phyloP scores from a whole-genome alignment of 2,329 filamentous ascomycete genomes.

The Aspergillus amoenus region DNA sequence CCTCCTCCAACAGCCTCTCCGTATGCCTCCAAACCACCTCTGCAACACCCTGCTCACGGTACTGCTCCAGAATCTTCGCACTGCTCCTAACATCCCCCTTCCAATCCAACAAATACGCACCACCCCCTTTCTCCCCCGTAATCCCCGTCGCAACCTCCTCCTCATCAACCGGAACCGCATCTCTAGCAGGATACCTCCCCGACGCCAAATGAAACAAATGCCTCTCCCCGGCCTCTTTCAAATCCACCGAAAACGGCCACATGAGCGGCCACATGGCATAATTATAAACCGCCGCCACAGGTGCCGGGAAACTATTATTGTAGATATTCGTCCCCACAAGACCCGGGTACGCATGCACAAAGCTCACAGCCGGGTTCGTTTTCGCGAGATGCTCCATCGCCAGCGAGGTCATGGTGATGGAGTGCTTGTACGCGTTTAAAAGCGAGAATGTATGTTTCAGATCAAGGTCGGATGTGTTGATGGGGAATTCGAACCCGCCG shows the following conservation, averaged over 20 bases:
- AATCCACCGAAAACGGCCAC: conserved; percentile 8
- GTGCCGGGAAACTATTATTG: conserved; percentile 8
- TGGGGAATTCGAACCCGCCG: conserved; percentile 50
- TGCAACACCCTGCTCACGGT: conserved; percentile 8
- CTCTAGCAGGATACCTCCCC: conserved; percentile 4
- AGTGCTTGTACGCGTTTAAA: conserved; percentile 33
- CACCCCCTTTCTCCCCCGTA: conserved; percentile 7
- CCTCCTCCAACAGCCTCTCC: conserved; percentile 1
- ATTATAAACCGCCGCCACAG: conserved; percentile 10
- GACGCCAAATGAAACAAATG: conserved; percentile 16
- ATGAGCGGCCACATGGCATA: conserved; percentile 9
- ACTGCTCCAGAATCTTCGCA: conserved; percentile 2
- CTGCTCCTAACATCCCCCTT: conserved; percentile 11
- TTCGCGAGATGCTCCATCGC: conserved; percentile 50
- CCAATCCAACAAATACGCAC: conserved; percentile 17
- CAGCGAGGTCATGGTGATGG: conserved; percentile 53
- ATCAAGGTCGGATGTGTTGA: conserved; percentile 48
- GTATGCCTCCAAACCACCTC: conserved; percentile 15
- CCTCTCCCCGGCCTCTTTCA: conserved; percentile 14
- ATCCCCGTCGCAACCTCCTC: conserved; percentile 1
- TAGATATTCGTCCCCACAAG: conserved; percentile 48
- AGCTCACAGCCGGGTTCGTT: conserved; percentile 47
- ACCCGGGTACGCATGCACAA: conserved; percentile 52
- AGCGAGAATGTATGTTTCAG: conserved; percentile 26
- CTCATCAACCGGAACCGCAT: not conserved